Evolutionary conservation across 2,329 filamentous ascomycete species (phyloP), one percentile per base, ranked within the genome.

Genomic region (Penicillium sp.): DNA sequence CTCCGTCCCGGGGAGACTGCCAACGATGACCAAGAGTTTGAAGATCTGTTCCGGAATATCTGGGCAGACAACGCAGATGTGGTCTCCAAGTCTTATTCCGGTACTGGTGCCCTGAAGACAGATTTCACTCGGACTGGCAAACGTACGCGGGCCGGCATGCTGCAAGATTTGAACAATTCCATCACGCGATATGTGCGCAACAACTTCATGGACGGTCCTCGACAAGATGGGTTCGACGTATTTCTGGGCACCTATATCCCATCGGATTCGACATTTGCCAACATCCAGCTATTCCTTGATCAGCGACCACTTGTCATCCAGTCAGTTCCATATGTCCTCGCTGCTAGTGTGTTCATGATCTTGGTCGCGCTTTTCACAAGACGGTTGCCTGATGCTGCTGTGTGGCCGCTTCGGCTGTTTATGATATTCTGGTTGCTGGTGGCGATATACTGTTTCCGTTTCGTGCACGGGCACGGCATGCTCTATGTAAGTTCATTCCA

Each of bases 11-110:
- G 92, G 53, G 85, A 93, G 67, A 86, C 83, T 22, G 92, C 94
- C 65, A 86, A 87, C 56, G 89, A 92, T 66, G 91, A 97, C 68
- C 78, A 82, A 13, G 84, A 82, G 1, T 99, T 99, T 71, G 92
- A 97, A 74, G 81, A 89, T 66, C 79, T 97, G 56, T 99, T 97
- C 84, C 90, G 94, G 64, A 97, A 97, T 74, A 82, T 97, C 16
- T 99, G 94, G 94, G 94, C 94, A 31, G 94, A 99, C 76, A 99
- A 99, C 69, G 94, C 95, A 54, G 94, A 99, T 72, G 89, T 95
- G 24, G 92, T 99, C 34, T 96, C 92, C 18, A 88, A 85, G 64
- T 88, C 91, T 0, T 99, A 99, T 75, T 94, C 94, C 1, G 94
- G 94, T 53, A 99, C 95, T 0, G 95, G 94, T 3, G 94, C 94